Evolutionary conservation across 805 yeast species (phyloP), one percentile per base, ranked within the genome.

Genomic region (Metschnikowia matae): DNA sequence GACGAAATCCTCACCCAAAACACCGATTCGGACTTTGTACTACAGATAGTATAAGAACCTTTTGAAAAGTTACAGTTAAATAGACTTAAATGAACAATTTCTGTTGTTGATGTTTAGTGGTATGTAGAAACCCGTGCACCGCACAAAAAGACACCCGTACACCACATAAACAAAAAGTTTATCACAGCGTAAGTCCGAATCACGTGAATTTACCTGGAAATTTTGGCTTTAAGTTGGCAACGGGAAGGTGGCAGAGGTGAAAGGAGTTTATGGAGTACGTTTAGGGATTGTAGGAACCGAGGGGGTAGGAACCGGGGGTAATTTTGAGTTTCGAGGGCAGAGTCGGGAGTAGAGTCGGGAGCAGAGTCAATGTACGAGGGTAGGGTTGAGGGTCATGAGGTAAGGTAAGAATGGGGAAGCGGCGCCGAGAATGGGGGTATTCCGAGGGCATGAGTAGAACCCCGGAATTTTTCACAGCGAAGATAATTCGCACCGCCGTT

Each of bases 1-100:
- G 45, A 42, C 45, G 45, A 42, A 8, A 21, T 42, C 7, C 33
- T 42, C 26, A 6, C 6, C 6, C 45, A 15, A n/a, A 20, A 42
- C 20, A 42, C 23, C 7, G 45, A 42, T n/a, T 29, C 14, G 31
- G 45, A 42, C 45, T 32, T 34, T 20, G 45, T 42, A 31, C 38
- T 32, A 6, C 45, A 42, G 11, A 20, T 42, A 6, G 45, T 42
- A 14, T 42, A 14, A 20, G 18, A 13, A 13, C 18, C 21, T 14
- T 26, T 26, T 11, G 36, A 33, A 34, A 34, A 18, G 33, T n/a
- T 29, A 17, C 26, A 11, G 17, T 32, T 41, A 18, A n/a, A 41
- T 41, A 31, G 36, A 41, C 44, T 31, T 14, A 39, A 39, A 21
- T 14, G 17, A 39, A 33, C 35, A 7, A n/a, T 33, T 33, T 13